These are phyloP conservation scores for Backusella australiensis DNA, from an alignment of 192 early-diverging fungal species.

Conservation along the genomic window DNA sequence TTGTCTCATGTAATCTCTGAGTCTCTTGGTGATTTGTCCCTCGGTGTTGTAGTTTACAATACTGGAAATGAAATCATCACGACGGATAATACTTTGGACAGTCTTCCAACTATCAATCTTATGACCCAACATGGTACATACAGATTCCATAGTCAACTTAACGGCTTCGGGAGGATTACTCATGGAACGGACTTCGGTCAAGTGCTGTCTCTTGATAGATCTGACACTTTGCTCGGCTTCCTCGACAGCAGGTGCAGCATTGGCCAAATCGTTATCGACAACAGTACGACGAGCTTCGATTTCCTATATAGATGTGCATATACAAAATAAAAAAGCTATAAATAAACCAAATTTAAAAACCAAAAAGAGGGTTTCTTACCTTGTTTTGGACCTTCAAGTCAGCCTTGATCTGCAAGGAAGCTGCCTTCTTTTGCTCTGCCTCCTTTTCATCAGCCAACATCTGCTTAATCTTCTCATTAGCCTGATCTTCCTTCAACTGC, in stretches of 20 bases:
- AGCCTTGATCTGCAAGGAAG: constrained; percentile 76
- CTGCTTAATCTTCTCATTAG: constrained; percentile 92
- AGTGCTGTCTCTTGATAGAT: constrained; percentile 94
- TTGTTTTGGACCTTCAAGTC: constrained; percentile 71
- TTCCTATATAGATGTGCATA: constrained; percentile 26
- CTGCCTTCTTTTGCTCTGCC: constrained; percentile 86
- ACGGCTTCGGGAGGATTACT: constrained; percentile 94
- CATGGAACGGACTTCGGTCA: constrained; percentile 97
- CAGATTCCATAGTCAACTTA: constrained; percentile 96
- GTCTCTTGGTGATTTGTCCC: constrained; percentile 63
- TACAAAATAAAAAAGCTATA: background rate
- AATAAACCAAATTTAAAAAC: background rate
- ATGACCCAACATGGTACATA: constrained; percentile 92
- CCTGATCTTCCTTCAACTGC: constrained; percentile 82
- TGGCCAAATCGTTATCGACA: constrained; percentile 88
- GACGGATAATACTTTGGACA: constrained; percentile 84
- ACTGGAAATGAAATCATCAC: constrained; percentile 96
- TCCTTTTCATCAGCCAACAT: constrained; percentile 95
- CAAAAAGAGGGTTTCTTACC: constrained; percentile 7
- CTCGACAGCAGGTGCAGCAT: constrained; percentile 93
- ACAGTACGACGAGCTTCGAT: constrained; percentile 74
- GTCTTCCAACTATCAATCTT: constrained; percentile 87
- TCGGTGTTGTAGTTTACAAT: constrained; percentile 98
- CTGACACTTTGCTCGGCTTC: constrained; percentile 94
- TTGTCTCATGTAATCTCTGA: constrained; percentile 80